A percentile compares a stretch with the other conserved stretches of the same genome.
phyloP scores from a whole-genome alignment of 441 rosid species.

The Syzygium malaccense region DNA sequence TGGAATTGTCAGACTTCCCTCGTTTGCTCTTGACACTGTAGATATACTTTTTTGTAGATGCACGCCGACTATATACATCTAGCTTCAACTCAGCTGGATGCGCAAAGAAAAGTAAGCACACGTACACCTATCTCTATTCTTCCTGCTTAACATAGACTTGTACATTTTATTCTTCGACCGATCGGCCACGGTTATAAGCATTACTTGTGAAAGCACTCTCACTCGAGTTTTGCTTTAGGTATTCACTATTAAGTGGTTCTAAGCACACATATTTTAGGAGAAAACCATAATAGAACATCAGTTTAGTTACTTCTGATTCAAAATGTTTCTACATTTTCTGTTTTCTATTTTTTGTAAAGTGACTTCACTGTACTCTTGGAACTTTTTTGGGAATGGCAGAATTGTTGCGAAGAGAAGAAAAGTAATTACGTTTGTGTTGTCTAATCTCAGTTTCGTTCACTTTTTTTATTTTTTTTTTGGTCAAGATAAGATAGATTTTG shows the following conservation, averaged over 20 bases:
- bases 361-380: no score
- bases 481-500: no score
- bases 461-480: background rate
- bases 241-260: no score
- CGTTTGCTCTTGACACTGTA: background rate
- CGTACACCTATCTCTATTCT: background rate
- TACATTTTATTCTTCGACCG: background rate
- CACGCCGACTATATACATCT: constrained; percentile 78
- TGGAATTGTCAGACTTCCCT: background rate
- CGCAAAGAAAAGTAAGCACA: constrained; percentile 74
- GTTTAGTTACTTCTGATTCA: background rate
- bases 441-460: background rate
- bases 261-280: background rate
- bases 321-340: background rate
- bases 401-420: constrained; percentile 65
- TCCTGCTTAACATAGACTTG: background rate
- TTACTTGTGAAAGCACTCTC: no score
- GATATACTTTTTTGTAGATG: constrained; percentile 33
- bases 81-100: constrained; percentile 70
- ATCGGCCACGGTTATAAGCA: no score
- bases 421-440: constrained; percentile 18
- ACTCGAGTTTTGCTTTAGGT: no score
- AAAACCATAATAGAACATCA: background rate
- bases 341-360: no score
- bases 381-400: constrained; percentile 23